Base-by-base conservation (phyloP, 768 basidiomycete genomes). In the Trametes maxima region DNA sequence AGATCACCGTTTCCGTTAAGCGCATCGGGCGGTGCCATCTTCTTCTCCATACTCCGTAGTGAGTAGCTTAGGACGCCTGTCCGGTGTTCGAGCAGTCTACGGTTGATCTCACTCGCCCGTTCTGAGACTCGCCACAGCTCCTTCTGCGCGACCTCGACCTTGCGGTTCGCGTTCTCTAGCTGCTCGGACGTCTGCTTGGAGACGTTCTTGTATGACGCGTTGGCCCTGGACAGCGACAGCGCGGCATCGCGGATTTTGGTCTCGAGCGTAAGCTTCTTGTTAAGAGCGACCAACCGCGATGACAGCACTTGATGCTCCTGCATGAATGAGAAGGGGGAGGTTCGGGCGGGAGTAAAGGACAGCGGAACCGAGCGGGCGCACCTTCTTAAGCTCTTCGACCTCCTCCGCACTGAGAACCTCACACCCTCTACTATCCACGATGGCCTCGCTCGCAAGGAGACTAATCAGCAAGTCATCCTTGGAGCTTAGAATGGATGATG, bases 221-320 rank as follows among this genome's bases (percentile, higher is more conserved):
- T 88, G 54, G 91, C 80, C 73, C 82, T 86, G 54, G 87, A 81
- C 4, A 95, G 81, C 16, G 88, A 92, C 7, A 86, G 67, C 2
- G 92, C 90, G 0, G 93, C 93, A 65, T 95, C 92, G 22, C 94
- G 91, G 35, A 95, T 93, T 70, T 91, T 94, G 47, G 86, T 89
- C 70, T 95, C 94, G 36, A 92, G 81, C 2, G 82, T 78, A 55
- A 95, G 81, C 69, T 91, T 94, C 73, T 85, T 91, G 52, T 80
- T 78, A 74, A 87, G 80, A 22, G 89, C 87, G 37, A 77, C 80
- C 12, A 88, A 76, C 14, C 91, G 83, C 3, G 88, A 83, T 28
- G 82, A 77, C 28, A 95, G 82, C 45, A 86, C 73, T 71, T 87
- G 82, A 63, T 93, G 80, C 71, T 95, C 94, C 93, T 95, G 65